Conservation (phyloP, 2,329 filamentous ascomycete genomes). For the Neofusicoccum parvum region DNA sequence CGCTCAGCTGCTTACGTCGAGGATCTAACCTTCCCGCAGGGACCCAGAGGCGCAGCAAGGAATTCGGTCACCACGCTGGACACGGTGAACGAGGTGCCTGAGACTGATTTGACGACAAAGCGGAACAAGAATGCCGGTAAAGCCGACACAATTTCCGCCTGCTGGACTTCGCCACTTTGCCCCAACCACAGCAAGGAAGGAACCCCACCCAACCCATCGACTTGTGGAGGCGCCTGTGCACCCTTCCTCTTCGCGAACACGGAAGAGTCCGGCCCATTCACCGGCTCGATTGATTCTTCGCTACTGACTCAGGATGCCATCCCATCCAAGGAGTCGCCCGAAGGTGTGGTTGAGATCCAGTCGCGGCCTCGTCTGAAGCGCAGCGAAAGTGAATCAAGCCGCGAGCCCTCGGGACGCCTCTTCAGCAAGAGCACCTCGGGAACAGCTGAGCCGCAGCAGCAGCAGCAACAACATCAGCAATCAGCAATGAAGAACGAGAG, state of each 20-base stretch:
- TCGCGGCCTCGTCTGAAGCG: slow-evolving; percentile 36
- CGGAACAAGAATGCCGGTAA: slow-evolving; percentile 35
- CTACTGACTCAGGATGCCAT: slow-evolving; percentile 35
- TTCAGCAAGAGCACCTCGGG: slow-evolving; percentile 25
- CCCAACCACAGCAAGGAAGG: slow-evolving; percentile 41
- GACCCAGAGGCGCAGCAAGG: slow-evolving; percentile 31
- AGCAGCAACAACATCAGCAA: slow-evolving; percentile 26
- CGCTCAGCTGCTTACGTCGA: slow-evolving; percentile 28
- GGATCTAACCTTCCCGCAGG: slow-evolving; percentile 40
- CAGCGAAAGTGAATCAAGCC: slow-evolving; percentile 32
- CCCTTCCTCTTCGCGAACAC: slow-evolving; percentile 39
- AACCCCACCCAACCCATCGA: slow-evolving; percentile 42
- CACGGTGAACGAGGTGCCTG: slow-evolving; percentile 25
- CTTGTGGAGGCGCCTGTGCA: slow-evolving; percentile 43
- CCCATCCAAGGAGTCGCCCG: slow-evolving; percentile 32
- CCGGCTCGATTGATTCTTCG: slow-evolving; percentile 30
- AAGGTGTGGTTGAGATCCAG: slow-evolving; percentile 41
- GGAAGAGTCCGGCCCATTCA: slow-evolving; percentile 21
- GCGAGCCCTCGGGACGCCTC: slow-evolving; percentile 33
- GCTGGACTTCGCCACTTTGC: slow-evolving; percentile 46
- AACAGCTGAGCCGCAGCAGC: slow-evolving; percentile 10
- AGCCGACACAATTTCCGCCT: slow-evolving; percentile 42
- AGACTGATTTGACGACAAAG: slow-evolving; percentile 31
- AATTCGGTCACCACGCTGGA: slow-evolving; percentile 25
- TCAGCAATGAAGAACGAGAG: slow-evolving; percentile 37